These are phyloP conservation scores for Lumnitzera racemosa DNA, from an alignment of 345 rosid genomes.

Conservation along the genomic window DNA sequence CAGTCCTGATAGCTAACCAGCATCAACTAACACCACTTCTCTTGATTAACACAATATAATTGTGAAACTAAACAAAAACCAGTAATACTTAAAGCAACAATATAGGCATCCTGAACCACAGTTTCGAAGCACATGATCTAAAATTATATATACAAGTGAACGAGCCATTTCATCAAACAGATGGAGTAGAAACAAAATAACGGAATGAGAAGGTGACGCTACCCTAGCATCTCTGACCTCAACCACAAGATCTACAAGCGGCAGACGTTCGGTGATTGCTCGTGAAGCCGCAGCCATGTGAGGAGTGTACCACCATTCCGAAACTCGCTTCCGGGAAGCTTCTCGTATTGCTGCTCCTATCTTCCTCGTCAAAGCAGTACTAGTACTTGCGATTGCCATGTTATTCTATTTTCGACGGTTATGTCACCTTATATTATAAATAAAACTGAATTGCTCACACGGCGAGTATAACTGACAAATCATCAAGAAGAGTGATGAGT, in stretches of 20 bases:
- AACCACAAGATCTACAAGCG: constrained; percentile 47
- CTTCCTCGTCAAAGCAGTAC: constrained; percentile 17
- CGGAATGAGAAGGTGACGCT: background rate
- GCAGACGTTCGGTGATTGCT: constrained; percentile 54
- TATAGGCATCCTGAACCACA: too few species aligned
- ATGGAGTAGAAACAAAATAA: background rate
- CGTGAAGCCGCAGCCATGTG: constrained; percentile 74
- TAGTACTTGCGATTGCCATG: too few species aligned
- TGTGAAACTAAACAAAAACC: too few species aligned
- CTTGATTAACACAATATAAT: too few species aligned
- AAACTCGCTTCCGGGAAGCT: constrained; percentile 22
- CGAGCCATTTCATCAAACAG: constrained; percentile 42
- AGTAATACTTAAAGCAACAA: too few species aligned
- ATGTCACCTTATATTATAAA: too few species aligned
- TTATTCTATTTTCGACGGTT: too few species aligned
- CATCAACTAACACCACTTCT: too few species aligned
- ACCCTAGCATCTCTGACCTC: constrained; percentile 86
- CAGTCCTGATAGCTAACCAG: too few species aligned
- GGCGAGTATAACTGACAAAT: too few species aligned
- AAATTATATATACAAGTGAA: background rate
- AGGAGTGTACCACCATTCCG: constrained; percentile 47
- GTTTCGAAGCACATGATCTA: background rate
- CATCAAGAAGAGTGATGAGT: too few species aligned
- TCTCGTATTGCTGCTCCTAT: constrained; percentile 38
- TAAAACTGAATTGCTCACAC: too few species aligned